phyloP scores from a whole-genome alignment of 2,329 filamentous ascomycete genomes.

The Pseudogymnoascus sp. region DNA sequence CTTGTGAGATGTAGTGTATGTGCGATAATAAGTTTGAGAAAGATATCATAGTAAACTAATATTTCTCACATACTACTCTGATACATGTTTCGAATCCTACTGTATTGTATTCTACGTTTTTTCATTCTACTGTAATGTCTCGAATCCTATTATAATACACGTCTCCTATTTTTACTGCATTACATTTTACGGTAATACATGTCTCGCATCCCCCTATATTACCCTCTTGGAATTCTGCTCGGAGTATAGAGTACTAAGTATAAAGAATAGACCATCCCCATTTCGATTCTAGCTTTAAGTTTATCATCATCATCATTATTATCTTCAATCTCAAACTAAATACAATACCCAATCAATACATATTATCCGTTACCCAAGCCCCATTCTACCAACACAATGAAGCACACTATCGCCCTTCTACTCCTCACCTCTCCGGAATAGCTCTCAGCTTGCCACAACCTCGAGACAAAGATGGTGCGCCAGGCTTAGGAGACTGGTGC shows the following conservation, averaged over 20 bases:
- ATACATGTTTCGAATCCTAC: neutral
- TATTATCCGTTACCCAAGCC: neutral
- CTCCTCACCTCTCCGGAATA: neutral
- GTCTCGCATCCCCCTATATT: neutral
- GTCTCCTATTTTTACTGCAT: neutral
- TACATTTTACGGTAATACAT: neutral
- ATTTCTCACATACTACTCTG: neutral
- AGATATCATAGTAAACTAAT: too few relatives aligned
- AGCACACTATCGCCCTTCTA: neutral
- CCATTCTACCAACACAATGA: neutral
- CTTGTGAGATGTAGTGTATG: neutral
- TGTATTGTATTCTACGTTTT: neutral
- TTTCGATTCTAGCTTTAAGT: neutral
- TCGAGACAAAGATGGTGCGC: too few relatives aligned
- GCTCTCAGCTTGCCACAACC: too few relatives aligned
- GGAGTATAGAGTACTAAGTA: neutral
- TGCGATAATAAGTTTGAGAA: neutral
- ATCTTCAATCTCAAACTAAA: neutral
- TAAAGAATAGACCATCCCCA: neutral
- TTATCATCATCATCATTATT: neutral
- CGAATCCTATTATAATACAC: neutral
- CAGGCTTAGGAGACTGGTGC: neutral
- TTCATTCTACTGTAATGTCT: neutral
- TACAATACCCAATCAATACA: neutral
- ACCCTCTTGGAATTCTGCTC: neutral